Percentiles rank a stretch among this genome's conserved stretches.
These are phyloP conservation scores for Dimargaris verticillata DNA, from an alignment of 192 early-diverging fungal species.

Conservation along the genomic window DNA sequence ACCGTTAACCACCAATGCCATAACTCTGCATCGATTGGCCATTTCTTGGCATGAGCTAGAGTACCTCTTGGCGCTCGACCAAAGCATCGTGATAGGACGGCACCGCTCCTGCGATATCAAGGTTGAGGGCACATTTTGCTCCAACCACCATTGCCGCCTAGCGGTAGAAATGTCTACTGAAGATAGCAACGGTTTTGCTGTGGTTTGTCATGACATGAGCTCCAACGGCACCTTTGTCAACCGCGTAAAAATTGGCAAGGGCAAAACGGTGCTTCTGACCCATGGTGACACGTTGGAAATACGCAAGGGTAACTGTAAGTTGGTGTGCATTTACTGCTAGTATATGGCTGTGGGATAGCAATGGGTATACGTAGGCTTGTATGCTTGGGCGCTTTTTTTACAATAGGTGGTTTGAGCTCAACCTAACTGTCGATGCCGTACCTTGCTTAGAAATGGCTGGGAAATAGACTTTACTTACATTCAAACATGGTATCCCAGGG, in stretches of 20 bases:
- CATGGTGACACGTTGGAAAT: constrained; percentile 43
- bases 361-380: background rate
- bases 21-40: background rate
- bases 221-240: constrained; percentile 43
- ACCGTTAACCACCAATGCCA: background rate
- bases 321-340: background rate
- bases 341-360: background rate
- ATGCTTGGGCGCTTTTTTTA: background rate
- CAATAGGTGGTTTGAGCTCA: constrained; percentile 10
- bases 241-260: constrained; percentile 31
- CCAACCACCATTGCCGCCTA: constrained; percentile 32
- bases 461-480: constrained; percentile 24
- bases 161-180: constrained; percentile 16
- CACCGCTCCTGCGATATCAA: constrained; percentile 29
- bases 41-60: background rate
- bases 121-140: constrained; percentile 26
- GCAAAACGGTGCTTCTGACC: constrained; percentile 31
- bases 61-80: constrained; percentile 17
- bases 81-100: constrained; percentile 27
- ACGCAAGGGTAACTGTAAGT: constrained; percentile 26
- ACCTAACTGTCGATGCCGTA: constrained; percentile 4
- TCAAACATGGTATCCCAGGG: constrained; percentile 7
- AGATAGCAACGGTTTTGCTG: constrained; percentile 17
- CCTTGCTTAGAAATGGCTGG: constrained; percentile 4
- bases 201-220: constrained; percentile 35